A percentile compares a stretch with the other conserved stretches of the same genome.
phyloP scores from a whole-genome alignment of 192 early-diverging fungal genomes.

The Gaertneriomyces semiglobifer region DNA sequence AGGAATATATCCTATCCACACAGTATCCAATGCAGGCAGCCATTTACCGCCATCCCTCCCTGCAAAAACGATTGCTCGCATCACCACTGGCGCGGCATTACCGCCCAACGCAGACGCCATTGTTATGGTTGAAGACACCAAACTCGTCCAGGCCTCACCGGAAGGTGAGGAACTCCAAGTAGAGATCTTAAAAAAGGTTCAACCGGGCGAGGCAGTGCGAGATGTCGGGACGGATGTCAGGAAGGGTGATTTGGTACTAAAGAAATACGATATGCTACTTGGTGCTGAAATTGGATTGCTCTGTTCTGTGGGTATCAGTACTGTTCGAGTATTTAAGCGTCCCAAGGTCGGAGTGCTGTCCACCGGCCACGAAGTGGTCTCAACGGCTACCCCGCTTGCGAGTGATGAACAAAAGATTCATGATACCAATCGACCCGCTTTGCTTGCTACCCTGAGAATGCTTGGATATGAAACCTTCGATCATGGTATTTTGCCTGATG shows the following conservation, averaged over 20 bases:
- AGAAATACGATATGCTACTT: slow-evolving; percentile 55
- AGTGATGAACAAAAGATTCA: slow-evolving; percentile 51
- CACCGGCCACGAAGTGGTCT: slow-evolving; percentile 83
- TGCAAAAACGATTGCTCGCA: slow-evolving; percentile 60
- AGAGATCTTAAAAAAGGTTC: slow-evolving; percentile 40
- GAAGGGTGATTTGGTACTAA: slow-evolving; percentile 59
- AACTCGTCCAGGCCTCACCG: slow-evolving; percentile 52
- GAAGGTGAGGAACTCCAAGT: slow-evolving; percentile 59
- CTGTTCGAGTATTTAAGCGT: slow-evolving; percentile 35
- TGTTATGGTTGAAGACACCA: slow-evolving; percentile 96
- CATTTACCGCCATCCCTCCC: slow-evolving; percentile 11
- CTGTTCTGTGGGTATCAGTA: slow-evolving; percentile 67
- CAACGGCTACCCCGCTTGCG: slow-evolving; percentile 33
- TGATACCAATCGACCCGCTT: slow-evolving; percentile 81
- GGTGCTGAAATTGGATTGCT: slow-evolving; percentile 78
- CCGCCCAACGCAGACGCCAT: slow-evolving; percentile 82
- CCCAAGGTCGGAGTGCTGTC: slow-evolving; percentile 80
- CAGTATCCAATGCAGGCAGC: slow-evolving; percentile 56
- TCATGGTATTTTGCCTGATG: slow-evolving; percentile 74
- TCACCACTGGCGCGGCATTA: slow-evolving; percentile 86
- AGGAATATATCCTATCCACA: slow-evolving; percentile 69
- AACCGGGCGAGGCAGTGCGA: slow-evolving; percentile 66
- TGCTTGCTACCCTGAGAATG: slow-evolving; percentile 60
- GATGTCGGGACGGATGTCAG: slow-evolving; percentile 73
- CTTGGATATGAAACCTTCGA: slow-evolving; percentile 66